Evolutionary conservation across 768 basidiomycete genomes (phyloP).

Genomic region (Sistotremastrum niveocremeum): DNA sequence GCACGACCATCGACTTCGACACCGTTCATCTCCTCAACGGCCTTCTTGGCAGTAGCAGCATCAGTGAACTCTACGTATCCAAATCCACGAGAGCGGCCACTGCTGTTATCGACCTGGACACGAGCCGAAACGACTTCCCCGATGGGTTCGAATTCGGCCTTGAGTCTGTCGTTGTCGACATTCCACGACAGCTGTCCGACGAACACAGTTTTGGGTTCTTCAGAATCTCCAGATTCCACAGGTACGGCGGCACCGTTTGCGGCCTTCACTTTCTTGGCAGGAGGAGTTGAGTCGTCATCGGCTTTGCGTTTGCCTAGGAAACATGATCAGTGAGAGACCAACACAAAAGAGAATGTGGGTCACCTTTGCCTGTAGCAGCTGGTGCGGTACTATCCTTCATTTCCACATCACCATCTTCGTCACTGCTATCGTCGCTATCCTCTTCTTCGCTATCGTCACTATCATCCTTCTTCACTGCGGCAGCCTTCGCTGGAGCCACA

Average conservation of each 20-base stretch:
- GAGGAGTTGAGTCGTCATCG: constrained; percentile 39
- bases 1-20: constrained; percentile 87
- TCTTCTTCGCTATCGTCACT: constrained; percentile 15
- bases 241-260: constrained; percentile 39
- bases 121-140: constrained; percentile 84
- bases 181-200: constrained; percentile 94
- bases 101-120: constrained; percentile 75
- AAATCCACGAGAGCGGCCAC: constrained; percentile 75
- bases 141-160: constrained; percentile 76
- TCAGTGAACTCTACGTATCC: constrained; percentile 72
- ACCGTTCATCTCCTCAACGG: constrained; percentile 59
- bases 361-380: constrained; percentile 18
- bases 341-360: constrained; percentile 15
- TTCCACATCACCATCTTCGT: constrained; percentile 42
- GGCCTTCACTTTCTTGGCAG: constrained; percentile 75
- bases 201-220: constrained; percentile 62
- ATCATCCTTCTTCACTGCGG: constrained; percentile 14
- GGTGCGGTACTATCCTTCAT: constrained; percentile 35
- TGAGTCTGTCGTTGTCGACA: constrained; percentile 91
- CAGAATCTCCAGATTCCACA: constrained; percentile 25
- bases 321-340: constrained; percentile 1
- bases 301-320: constrained; percentile 70
- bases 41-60: constrained; percentile 61
- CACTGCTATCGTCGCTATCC: constrained; percentile 19
- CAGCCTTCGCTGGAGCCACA: constrained; percentile 6